Evolutionary conservation across 352 stramenopile species (phyloP), one percentile per base, ranked within the genome.

Genomic region (Phytophthora pluvialis): DNA sequence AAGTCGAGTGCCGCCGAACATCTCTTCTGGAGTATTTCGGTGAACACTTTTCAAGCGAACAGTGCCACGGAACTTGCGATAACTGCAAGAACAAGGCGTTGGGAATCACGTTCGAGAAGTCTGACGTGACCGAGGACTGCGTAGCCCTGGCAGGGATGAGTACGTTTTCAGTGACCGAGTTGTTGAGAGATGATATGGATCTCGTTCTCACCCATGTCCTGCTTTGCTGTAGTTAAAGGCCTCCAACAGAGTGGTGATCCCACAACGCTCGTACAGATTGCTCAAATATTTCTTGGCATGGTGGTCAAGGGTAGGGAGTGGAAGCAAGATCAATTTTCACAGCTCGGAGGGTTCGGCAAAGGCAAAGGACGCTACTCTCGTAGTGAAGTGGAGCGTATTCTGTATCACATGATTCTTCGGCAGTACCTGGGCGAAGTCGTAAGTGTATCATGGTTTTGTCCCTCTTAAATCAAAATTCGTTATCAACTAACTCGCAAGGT

Each of bases 361-460:
- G 88, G 82, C 25, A 92, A 94, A 68, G 73, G 78, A 25, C 81
- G 86, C 6, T 96, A 88, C 49, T 73, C 83, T 39, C 77, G 83
- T 18, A 91, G 83, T 53, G 88, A 96, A 75, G 75, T 91, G 31
- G 88, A 96, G 50, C 79, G 88, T 11, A 90, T 96, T 44, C 61
- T 96, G 39, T 94, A 93, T 60, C 86, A 94, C 72, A 96, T 96
- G 88, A 80, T 96, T 48, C 73, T 96, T 60, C 83, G 84, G 16
- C 83, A 96, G 52, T 96, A 94, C 28, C 51, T 94, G 12, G 72
- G 81, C 4, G 88, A 96, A 76, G 52, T 91, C 40, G 79, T 86
- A 67, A 57, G 73, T 53, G 29, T 39, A 11, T 31, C 21, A 21
- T 16, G 3, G 9, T 45, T 55, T 11, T 53, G 13, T 25, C 15